Evolutionary conservation across 352 stramenopile genomes (phyloP).

Genomic region (Aphanomyces stellatus): DNA sequence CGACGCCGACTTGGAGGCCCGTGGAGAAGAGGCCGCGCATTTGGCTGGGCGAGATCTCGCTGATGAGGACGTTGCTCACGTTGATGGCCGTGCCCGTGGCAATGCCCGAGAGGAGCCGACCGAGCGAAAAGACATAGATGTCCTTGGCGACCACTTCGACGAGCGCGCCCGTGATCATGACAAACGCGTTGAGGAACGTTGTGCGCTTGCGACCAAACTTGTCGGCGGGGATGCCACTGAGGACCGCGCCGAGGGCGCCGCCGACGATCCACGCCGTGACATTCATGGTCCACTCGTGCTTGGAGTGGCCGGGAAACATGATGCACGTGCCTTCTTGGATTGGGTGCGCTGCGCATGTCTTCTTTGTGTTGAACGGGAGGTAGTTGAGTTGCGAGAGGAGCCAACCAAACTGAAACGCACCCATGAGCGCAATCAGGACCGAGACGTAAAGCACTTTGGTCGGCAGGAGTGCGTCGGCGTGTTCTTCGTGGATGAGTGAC

Average conservation of each 20-base stretch:
- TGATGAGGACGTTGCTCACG: slow-evolving; percentile 36
- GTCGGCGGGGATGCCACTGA: slow-evolving; percentile 23
- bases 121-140: slow-evolving; percentile 31
- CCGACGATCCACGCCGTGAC: slow-evolving; percentile 35
- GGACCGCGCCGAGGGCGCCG: slow-evolving; percentile 2
- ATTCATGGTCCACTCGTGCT: slow-evolving; percentile 30
- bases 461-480: slow-evolving; percentile 1
- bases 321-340: slow-evolving; percentile 14
- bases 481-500: slow-evolving; percentile 9
- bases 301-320: slow-evolving; percentile 33
- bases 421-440: slow-evolving; percentile 36
- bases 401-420: slow-evolving; percentile 46
- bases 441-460: slow-evolving; percentile 33
- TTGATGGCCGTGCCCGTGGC: slow-evolving; percentile 41
- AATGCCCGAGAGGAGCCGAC: slow-evolving; percentile 40
- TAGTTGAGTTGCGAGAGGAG: slow-evolving; percentile 59
- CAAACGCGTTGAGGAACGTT: slow-evolving; percentile 31
- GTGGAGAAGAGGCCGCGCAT: slow-evolving; percentile 33
- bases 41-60: slow-evolving; percentile 39
- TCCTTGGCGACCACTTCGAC: slow-evolving; percentile 30
- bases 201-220: slow-evolving; percentile 32
- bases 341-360: neutral
- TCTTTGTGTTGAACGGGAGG: slow-evolving; percentile 40
- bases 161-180: slow-evolving; percentile 35
- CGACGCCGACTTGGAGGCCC: slow-evolving; percentile 32